Conservation (phyloP, 73 alveolate genomes). For the Symbiodinium pilosum region DNA sequence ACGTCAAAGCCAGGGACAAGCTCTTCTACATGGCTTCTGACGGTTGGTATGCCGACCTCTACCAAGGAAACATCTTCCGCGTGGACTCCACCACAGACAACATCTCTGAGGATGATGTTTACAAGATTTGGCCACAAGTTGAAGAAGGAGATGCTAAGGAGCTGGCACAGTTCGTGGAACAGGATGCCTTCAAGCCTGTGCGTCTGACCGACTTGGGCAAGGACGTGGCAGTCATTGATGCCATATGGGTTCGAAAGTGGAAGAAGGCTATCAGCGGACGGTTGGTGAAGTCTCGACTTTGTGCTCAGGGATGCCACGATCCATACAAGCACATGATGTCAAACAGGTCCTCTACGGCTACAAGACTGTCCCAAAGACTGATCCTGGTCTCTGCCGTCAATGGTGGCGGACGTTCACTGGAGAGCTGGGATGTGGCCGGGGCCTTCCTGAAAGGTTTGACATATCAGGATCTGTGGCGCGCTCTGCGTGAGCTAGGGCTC, state of each 20-base stretch:
- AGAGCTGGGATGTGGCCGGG: background rate
- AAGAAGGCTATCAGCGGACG: background rate
- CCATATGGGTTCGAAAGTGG: background rate
- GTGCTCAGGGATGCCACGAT: background rate
- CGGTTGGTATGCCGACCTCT: background rate
- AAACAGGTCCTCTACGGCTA: background rate
- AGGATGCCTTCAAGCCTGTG: background rate
- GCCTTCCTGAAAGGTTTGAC: background rate
- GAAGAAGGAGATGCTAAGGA: background rate
- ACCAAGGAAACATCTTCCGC: background rate
- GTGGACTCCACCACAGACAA: background rate
- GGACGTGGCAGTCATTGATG: background rate
- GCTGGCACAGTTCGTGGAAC: background rate
- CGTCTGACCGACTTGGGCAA: background rate
- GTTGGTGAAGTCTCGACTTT: background rate
- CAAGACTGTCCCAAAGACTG: background rate
- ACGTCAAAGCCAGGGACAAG: too few species aligned
- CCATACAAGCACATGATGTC: background rate
- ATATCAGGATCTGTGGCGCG: background rate
- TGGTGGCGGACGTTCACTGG: background rate
- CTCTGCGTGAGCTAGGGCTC: background rate
- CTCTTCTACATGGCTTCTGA: too few species aligned
- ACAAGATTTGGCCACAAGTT: background rate
- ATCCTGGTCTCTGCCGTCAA: background rate
- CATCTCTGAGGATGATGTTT: background rate